These are phyloP conservation scores for Vitis hybrid DNA, from an alignment of 177 flowering plant genomes.

Conservation along the genomic window DNA sequence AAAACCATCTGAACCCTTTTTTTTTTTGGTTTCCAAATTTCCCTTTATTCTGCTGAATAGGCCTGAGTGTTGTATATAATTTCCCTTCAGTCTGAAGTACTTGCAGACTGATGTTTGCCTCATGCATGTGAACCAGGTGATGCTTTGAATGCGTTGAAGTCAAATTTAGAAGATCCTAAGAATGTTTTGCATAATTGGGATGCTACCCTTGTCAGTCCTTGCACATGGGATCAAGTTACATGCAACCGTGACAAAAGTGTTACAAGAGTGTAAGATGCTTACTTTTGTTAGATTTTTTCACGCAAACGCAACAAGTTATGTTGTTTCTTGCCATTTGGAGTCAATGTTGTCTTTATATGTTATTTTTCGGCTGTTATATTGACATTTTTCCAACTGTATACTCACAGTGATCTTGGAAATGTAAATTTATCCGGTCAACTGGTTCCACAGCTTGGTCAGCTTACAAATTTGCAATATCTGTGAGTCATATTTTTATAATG, in stretches of 20 bases:
- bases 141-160: slow-evolving; percentile 42
- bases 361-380: neutral
- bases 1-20: no score
- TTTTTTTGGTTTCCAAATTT: no score
- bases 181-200: slow-evolving; percentile 53
- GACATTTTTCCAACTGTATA: neutral
- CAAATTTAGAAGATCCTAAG: slow-evolving; percentile 38
- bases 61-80: no score
- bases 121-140: slow-evolving; percentile 31
- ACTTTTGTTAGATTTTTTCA: neutral
- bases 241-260: slow-evolving; percentile 44
- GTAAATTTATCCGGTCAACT: slow-evolving; percentile 56
- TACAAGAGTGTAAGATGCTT: slow-evolving; percentile 41
- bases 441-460: slow-evolving; percentile 56
- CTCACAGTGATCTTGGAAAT: slow-evolving; percentile 61
- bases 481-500: slow-evolving; percentile 24
- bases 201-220: slow-evolving; percentile 52
- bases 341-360: neutral
- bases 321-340: neutral
- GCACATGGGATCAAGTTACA: slow-evolving; percentile 53
- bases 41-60: no score
- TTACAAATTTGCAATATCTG: slow-evolving; percentile 52
- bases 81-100: no score
- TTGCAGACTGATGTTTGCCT: neutral
- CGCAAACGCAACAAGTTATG: neutral